Conservation (phyloP, 1,284 basidiomycete species). For the Malassezia caprae region DNA sequence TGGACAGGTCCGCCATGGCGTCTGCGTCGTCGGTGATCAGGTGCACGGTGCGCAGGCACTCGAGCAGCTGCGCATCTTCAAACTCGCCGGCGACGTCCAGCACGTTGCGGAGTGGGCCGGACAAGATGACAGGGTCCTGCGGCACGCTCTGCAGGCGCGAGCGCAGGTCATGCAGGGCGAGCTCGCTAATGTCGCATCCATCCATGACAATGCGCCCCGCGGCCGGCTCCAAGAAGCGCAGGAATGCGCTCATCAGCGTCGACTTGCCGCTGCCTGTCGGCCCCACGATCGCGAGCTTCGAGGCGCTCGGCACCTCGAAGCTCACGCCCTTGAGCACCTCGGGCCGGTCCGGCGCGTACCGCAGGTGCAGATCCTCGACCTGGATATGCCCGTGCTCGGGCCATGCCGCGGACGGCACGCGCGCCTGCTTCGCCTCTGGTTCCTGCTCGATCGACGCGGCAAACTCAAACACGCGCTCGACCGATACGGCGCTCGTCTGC, state of each 20-base stretch:
- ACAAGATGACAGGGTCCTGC: constrained; percentile 39
- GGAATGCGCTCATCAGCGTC: constrained; percentile 33
- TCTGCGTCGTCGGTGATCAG: neutral
- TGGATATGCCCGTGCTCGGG: constrained; percentile 51
- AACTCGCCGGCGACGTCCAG: constrained; percentile 34
- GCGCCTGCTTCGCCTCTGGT: constrained; percentile 48
- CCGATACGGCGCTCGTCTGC: constrained; percentile 23
- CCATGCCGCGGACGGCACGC: constrained; percentile 51
- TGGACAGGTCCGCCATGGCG: constrained; percentile 20
- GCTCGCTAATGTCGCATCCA: constrained; percentile 50
- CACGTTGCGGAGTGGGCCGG: constrained; percentile 32
- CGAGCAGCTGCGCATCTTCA: constrained; percentile 21
- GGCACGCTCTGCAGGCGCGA: constrained; percentile 53
- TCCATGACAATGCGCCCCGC: constrained; percentile 31
- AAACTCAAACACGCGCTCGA: constrained; percentile 53
- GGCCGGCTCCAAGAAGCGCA: constrained; percentile 33
- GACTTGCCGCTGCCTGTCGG: constrained; percentile 52
- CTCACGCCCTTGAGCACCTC: constrained; percentile 52
- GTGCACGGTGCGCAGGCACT: constrained; percentile 16
- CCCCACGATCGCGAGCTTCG: constrained; percentile 78
- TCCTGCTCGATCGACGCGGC: constrained; percentile 48
- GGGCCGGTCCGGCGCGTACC: constrained; percentile 52
- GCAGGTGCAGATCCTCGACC: constrained; percentile 50
- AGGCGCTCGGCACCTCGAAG: constrained; percentile 56
- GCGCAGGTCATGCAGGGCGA: constrained; percentile 52